A percentile compares a stretch with the other conserved stretches of the same genome.
Conservation (phyloP, 2,329 filamentous ascomycete genomes). For the Hyphodiscus sp. region DNA sequence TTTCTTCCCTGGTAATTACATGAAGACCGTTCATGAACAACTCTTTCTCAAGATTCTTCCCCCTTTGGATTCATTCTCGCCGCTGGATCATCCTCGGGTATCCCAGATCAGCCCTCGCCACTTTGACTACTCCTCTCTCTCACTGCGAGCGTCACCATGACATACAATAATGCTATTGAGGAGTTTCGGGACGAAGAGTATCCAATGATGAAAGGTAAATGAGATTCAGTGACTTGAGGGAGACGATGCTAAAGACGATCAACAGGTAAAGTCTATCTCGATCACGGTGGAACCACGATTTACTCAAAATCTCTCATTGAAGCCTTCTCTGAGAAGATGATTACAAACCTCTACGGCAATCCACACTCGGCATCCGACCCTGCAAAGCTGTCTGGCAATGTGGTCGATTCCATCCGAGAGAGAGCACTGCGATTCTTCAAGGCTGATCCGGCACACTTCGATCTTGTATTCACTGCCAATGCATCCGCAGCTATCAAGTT, state of each 20-base stretch:
- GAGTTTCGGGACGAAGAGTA: constrained; percentile 52
- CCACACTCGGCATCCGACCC: constrained; percentile 80
- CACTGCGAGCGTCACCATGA: constrained; percentile 4
- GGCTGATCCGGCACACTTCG: constrained; percentile 73
- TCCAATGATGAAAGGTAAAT: constrained; percentile 59
- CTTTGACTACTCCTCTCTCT: not conserved
- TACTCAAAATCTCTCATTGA: constrained; percentile 76
- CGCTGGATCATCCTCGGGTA: too few relatives aligned
- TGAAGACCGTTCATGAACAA: not conserved
- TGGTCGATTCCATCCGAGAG: constrained; percentile 69
- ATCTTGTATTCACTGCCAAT: constrained; percentile 85
- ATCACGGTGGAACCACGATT: constrained; percentile 82
- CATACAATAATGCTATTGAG: constrained; percentile 54
- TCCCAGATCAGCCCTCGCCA: too few relatives aligned
- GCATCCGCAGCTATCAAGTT: constrained; percentile 89
- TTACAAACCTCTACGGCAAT: constrained; percentile 74
- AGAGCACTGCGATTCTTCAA: constrained; percentile 68
- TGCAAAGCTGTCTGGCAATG: constrained; percentile 66
- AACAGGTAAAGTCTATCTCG: constrained; percentile 72
- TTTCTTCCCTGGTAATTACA: too few relatives aligned
- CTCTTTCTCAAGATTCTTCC: not conserved
- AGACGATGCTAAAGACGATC: constrained; percentile 1
- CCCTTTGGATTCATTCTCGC: not conserved
- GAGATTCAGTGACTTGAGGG: not conserved
- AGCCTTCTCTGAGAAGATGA: constrained; percentile 72